phyloP scores from a whole-genome alignment of 176 grass and related monocot species.

The Juncus inflexus region DNA sequence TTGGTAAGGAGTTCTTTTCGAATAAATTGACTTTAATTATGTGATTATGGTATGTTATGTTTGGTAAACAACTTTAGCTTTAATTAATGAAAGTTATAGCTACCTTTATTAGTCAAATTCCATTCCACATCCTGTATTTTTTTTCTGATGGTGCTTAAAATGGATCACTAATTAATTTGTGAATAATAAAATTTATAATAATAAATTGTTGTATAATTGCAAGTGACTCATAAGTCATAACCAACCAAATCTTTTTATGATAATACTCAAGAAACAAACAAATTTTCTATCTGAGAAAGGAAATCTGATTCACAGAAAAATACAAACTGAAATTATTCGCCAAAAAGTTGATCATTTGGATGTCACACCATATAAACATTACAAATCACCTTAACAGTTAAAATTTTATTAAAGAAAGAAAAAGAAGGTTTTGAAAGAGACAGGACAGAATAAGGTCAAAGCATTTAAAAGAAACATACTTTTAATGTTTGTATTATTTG shows the following conservation, averaged over 20 bases:
- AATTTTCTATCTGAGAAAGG: too few species aligned
- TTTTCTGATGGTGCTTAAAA: too few species aligned
- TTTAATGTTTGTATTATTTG: too few species aligned
- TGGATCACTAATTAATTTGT: too few species aligned
- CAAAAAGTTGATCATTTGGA: neutral
- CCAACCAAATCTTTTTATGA: too few species aligned
- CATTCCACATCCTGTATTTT: too few species aligned
- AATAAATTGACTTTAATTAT: slow-evolving; percentile 11
- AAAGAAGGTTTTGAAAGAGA: slow-evolving; percentile 8
- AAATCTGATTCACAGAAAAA: neutral
- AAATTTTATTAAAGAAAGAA: neutral
- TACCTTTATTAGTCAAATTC: too few species aligned
- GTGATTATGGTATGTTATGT: neutral
- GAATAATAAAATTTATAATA: too few species aligned
- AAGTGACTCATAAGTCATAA: too few species aligned
- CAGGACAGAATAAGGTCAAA: neutral
- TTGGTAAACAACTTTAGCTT: neutral
- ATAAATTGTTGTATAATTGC: too few species aligned
- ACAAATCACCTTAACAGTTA: neutral
- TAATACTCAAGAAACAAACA: too few species aligned
- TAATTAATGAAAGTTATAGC: neutral
- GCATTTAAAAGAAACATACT: neutral
- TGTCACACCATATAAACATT: slow-evolving; percentile 6
- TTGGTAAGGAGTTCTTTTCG: slow-evolving; percentile 38
- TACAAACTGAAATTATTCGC: neutral